Evolutionary conservation across 1,139 yeast species (phyloP).

Genomic region (Pichia sp.): DNA sequence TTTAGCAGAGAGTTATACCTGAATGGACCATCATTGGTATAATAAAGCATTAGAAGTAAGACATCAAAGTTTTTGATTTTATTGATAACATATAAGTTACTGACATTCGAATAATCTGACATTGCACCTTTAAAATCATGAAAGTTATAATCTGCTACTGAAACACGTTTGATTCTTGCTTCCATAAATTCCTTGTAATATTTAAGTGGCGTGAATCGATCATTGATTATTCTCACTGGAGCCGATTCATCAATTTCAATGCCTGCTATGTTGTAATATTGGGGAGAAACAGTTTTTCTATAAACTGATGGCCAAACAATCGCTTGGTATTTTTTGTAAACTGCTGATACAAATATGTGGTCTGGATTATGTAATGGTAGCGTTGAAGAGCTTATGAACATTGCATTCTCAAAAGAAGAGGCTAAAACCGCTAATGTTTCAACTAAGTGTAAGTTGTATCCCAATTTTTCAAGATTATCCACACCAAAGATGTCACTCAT

Average conservation of each 20-base stretch:
- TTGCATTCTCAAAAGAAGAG: conserved; percentile 41
- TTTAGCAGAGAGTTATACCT: conserved; percentile 41
- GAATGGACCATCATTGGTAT: conserved; percentile 46
- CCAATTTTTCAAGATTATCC: conserved; percentile 5
- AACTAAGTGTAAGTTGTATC: conserved; percentile 26
- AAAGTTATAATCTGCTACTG: conserved; percentile 19
- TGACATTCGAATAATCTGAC: conserved; percentile 48
- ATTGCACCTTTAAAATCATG: conserved; percentile 46
- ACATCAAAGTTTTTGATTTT: conserved; percentile 42
- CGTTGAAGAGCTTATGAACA: conserved; percentile 45
- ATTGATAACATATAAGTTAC: conserved; percentile 44
- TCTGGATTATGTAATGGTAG: conserved; percentile 43
- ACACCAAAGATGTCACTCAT: conserved; percentile 30
- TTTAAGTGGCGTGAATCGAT: conserved; percentile 12
- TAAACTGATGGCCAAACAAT: conserved; percentile 57
- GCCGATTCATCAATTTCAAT: conserved; percentile 24
- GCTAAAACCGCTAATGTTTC: conserved; percentile 43
- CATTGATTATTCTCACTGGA: conserved; percentile 15
- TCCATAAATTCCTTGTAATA: not conserved
- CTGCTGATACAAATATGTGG: conserved; percentile 31
- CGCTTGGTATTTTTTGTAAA: conserved; percentile 18
- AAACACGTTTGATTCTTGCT: conserved; percentile 4
- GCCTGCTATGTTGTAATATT: conserved; percentile 41
- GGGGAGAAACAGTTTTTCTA: conserved; percentile 47
- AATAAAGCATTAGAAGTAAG: conserved; percentile 44